phyloP scores from a whole-genome alignment of 805 yeast species.

The Saccharomycopsis malanga region DNA sequence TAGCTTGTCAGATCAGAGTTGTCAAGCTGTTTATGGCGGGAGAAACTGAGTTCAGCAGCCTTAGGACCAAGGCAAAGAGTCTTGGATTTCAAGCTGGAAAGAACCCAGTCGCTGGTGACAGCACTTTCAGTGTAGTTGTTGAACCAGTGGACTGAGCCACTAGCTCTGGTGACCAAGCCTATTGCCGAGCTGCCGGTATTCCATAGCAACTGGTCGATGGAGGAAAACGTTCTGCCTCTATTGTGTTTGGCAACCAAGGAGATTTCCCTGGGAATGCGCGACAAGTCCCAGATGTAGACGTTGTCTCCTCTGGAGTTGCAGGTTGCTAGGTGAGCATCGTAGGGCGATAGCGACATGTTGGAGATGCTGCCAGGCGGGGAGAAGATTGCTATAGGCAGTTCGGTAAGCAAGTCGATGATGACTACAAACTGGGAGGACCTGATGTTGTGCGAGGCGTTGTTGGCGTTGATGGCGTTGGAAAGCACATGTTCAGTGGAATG shows the following conservation, averaged over 20 bases:
- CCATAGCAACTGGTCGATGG: slow-evolving; percentile 49
- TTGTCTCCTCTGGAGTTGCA: slow-evolving; percentile 54
- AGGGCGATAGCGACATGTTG: slow-evolving; percentile 51
- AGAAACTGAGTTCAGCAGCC: slow-evolving; percentile 25
- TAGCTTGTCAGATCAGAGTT: not conserved
- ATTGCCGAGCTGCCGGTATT: slow-evolving; percentile 36
- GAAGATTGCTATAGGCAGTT: slow-evolving; percentile 36
- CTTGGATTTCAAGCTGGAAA: slow-evolving; percentile 31
- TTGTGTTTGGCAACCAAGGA: slow-evolving; percentile 49
- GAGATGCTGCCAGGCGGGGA: slow-evolving; percentile 52
- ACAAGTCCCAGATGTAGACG: slow-evolving; percentile 57
- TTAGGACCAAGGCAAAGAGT: slow-evolving; percentile 25
- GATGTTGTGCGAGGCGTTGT: slow-evolving; percentile 10
- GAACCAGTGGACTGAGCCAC: slow-evolving; percentile 62
- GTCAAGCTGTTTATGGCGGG: not conserved
- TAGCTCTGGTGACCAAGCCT: slow-evolving; percentile 44
- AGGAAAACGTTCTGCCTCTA: slow-evolving; percentile 58
- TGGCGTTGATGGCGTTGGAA: slow-evolving; percentile 9
- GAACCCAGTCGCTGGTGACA: slow-evolving; percentile 36
- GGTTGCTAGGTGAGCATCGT: slow-evolving; percentile 49
- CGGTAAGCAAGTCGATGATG: slow-evolving; percentile 41
- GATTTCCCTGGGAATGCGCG: slow-evolving; percentile 43
- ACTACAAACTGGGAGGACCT: slow-evolving; percentile 32
- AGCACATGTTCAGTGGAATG: not conserved
- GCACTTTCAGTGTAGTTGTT: slow-evolving; percentile 20